Evolutionary conservation across 345 rosid species (phyloP).

Genomic region (Aurinia saxatilis): DNA sequence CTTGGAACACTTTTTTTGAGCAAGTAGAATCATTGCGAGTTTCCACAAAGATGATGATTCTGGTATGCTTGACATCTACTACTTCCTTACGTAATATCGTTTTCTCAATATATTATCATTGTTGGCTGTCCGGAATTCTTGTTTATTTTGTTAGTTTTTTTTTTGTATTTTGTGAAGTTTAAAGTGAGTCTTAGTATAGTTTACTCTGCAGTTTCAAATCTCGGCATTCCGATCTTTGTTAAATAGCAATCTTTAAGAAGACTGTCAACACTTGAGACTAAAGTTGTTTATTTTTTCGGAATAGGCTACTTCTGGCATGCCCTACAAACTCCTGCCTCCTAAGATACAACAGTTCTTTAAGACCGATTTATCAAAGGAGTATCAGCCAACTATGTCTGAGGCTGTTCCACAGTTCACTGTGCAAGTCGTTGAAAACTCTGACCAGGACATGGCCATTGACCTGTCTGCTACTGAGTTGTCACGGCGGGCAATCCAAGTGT

Average conservation of each 20-base stretch:
- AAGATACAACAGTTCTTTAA: conserved; percentile 63
- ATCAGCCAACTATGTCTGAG: conserved; percentile 37
- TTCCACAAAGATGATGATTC: conserved; percentile 71
- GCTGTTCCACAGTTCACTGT: conserved; percentile 57
- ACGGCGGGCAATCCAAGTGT: conserved; percentile 51
- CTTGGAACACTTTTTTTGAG: conserved; percentile 84
- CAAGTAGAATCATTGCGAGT: conserved; percentile 73
- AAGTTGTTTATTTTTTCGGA: conserved; percentile 11
- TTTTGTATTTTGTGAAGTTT: background rate
- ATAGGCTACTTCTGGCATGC: conserved; percentile 89
- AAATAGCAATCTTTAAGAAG: conserved; percentile 11
- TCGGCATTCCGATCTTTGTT: background rate
- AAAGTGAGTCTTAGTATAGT: conserved; percentile 1
- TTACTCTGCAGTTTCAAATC: background rate
- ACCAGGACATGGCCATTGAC: conserved; percentile 52
- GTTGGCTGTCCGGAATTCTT: background rate
- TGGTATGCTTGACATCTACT: conserved; percentile 47
- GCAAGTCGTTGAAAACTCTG: conserved; percentile 40
- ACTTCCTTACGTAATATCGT: conserved; percentile 1
- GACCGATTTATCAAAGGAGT: conserved; percentile 40
- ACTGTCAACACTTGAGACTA: conserved; percentile 9
- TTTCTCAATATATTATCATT: conserved; percentile 2
- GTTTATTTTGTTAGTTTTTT: background rate
- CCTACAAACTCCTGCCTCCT: conserved; percentile 49
- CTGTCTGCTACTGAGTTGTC: conserved; percentile 58